Base-by-base conservation (phyloP, 2,329 filamentous ascomycete genomes). In the Penicillium sp. region DNA sequence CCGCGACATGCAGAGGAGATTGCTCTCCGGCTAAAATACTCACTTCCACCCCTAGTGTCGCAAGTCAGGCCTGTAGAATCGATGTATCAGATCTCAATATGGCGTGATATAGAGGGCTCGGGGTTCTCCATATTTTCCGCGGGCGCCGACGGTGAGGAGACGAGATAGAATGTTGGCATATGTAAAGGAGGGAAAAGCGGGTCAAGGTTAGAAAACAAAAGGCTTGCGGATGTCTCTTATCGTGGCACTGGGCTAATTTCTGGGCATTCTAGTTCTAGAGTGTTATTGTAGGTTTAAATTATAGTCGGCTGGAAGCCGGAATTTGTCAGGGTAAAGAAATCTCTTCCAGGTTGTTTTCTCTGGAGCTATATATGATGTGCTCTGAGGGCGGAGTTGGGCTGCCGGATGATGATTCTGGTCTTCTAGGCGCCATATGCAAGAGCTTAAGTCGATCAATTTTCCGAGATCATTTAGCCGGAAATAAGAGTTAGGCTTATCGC, bases 281-380 rank as follows among this genome's bases (percentile, higher is more conserved):
- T 19, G 19, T 19, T 19, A 4, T 38, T 51, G 45, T 40, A 57
- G 33, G 30, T 51, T 33, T 13, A 57, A 19, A 6, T 16, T 26
- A 38, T 57, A 57, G n/a, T 57, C 43, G 43, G 30, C n/a, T 14
- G 55, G 55, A 10, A 57, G 43, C 38, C 55, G 45, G 13, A 51
- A 57, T 42, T 49, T 57, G 45, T 51, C 55, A 19, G 55, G 55
- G 26, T 13, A 57, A 11, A 57, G n/a, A 30, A 38, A 49, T n/a
- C n/a, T 33, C 33, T n/a, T 33, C 11, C 30, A 38, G 13, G 26
- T 19, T 14, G 2, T 25, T n/a, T 25, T 14, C 8, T n/a, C 33
- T 33, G 46, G 26, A 33, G 22, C 46, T 2, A 30, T n/a, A 14
- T 26, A 14, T 49, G 25, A 30, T n/a, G 13, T 33, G 3, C 1